Evolutionary conservation across 1,139 yeast genomes (phyloP), one percentile per base, ranked within the genome.

Genomic region (Saccharomyces hybrid): DNA sequence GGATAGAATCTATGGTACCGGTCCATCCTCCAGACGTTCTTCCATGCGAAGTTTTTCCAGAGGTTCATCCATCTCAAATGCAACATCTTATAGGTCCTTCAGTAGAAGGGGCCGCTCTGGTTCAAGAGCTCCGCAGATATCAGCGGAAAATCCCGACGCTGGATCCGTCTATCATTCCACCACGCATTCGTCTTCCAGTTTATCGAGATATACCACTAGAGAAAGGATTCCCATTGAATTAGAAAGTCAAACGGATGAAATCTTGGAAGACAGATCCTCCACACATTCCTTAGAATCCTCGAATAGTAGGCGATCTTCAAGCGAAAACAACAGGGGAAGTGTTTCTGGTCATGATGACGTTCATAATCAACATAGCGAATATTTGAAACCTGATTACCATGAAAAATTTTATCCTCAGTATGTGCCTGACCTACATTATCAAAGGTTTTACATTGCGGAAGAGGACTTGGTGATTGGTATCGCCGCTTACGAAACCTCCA

Each of bases 381-480:
- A 53, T 50, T 55, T 73, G 26, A 64, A 66, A 50, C 70, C 75
- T 0, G 63, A 64, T 1, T 63, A 72, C 34, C 81, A 76, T 54
- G 75, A 73, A 26, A 75, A 74, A 48, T 75, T 76, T 61, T 76
- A 72, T 58, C 69, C 74, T 9, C 68, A 72, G 14, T 75, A 68
- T 62, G 81, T 78, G 8, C 76, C 82, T 5, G 74, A 59, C 14
- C 73, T 76, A 59, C 75, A 73, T 52, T 78, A 77, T 61, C 99
- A 93, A 71, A 77, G 97, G 53, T 89, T 87, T 68, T 93, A 93
- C 69, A 81, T 95, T 59, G 93, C 97, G 0, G 98, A 95, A 69
- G 99, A 93, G 67, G 99, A 93, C 72, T 75, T 93, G 65, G 93
- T 91, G 20, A 80, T 95, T 57, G 97, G 96, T 58, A 86, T 93